Conservation (phyloP, 139 green algal genomes). For the Chlorella sp. region DNA sequence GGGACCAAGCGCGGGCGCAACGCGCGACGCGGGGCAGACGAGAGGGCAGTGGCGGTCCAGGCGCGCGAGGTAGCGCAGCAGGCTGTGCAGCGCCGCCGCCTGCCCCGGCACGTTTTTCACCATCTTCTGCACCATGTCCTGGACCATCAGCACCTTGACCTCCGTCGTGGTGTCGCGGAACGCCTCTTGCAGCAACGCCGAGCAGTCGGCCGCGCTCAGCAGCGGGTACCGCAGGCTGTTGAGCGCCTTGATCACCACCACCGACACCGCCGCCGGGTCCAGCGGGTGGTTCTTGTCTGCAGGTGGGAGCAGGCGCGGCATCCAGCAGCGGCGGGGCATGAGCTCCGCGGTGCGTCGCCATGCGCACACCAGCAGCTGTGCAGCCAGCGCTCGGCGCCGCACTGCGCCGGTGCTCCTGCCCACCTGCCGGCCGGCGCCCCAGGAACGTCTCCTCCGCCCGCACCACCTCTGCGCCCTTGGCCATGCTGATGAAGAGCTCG, state of each 20-base stretch:
- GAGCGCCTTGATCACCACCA: slow-evolving; percentile 27
- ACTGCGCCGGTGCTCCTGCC: no score
- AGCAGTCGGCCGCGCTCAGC: not conserved
- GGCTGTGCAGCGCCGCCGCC: not conserved
- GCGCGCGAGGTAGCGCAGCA: slow-evolving; percentile 28
- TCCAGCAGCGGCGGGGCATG: no score
- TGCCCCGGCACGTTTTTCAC: not conserved
- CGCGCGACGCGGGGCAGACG: not conserved
- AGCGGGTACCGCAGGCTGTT: slow-evolving; percentile 1
- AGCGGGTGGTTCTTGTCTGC: slow-evolving; percentile 1
- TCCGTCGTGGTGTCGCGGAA: not conserved
- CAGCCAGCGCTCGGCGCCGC: no score
- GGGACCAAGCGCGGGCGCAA: slow-evolving; percentile 26
- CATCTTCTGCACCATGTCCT: slow-evolving; percentile 3
- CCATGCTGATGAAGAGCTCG: slow-evolving; percentile 42
- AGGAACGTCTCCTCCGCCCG: no score
- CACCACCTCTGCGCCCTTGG: not conserved
- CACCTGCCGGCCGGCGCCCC: no score
- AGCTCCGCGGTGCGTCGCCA: no score
- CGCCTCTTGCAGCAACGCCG: slow-evolving; percentile 11
- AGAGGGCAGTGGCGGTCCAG: not conserved
- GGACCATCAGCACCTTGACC: not conserved
- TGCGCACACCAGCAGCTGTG: no score
- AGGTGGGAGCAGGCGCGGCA: not conserved
- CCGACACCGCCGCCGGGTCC: slow-evolving; percentile 24